A percentile compares a stretch with the other conserved stretches of the same genome.
Evolutionary conservation across 2,329 filamentous ascomycete genomes (phyloP).

Genomic region (Botrytis deweyae): DNA sequence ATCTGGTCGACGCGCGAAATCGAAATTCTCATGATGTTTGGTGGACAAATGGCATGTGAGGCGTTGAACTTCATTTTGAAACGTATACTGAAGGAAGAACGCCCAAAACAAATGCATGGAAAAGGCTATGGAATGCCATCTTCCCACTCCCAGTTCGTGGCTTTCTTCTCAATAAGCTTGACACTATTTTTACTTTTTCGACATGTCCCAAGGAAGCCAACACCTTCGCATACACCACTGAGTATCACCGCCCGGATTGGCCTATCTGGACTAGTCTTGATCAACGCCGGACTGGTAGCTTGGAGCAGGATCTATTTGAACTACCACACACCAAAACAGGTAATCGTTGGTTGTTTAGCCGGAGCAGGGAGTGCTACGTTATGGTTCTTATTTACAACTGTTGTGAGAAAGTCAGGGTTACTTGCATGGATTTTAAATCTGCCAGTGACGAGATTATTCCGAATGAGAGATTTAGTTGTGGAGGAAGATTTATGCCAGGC

Average conservation of each 20-base stretch:
- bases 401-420: constrained; percentile 65
- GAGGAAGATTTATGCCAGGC: constrained; percentile 87
- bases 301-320: constrained; percentile 84
- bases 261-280: constrained; percentile 57
- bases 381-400: constrained; percentile 77
- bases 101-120: constrained; percentile 76
- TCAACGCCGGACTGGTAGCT: constrained; percentile 67
- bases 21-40: constrained; percentile 87
- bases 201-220: constrained; percentile 58
- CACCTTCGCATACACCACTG: constrained; percentile 53
- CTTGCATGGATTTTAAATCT: constrained; percentile 71
- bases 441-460: constrained; percentile 61
- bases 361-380: constrained; percentile 68
- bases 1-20: constrained; percentile 88
- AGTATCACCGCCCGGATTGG: constrained; percentile 56
- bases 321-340: constrained; percentile 88
- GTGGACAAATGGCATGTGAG: constrained; percentile 88
- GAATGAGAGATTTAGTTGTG: constrained; percentile 79
- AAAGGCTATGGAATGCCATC: constrained; percentile 98
- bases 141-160: constrained; percentile 92
- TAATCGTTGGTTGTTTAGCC: constrained; percentile 72
- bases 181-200: constrained; percentile 81
- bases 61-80: constrained; percentile 87
- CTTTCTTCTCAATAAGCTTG: constrained; percentile 85
- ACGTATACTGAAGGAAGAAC: constrained; percentile 86